Conservation (phyloP, 2,329 filamentous ascomycete species). For the Aspergillus glaucus region DNA sequence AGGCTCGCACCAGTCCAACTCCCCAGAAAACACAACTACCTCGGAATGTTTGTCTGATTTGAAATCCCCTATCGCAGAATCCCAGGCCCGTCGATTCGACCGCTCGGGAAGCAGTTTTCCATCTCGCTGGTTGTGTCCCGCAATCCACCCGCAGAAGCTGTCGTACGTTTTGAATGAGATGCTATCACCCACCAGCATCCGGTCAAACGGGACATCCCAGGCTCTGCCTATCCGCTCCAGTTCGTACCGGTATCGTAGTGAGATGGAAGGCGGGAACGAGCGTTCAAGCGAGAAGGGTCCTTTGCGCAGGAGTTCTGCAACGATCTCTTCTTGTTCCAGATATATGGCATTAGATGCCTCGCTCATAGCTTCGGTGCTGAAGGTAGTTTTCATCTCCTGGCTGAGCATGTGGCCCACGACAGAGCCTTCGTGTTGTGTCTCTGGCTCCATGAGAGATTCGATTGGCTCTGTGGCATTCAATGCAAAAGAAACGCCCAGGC, state of each 20-base stretch:
- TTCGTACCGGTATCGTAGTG: constrained; percentile 34
- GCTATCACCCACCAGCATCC: constrained; percentile 23
- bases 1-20: constrained; percentile 33
- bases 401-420: constrained; percentile 16
- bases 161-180: constrained; percentile 19
- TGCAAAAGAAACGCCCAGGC: constrained; percentile 19
- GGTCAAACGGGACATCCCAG: constrained; percentile 21
- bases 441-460: constrained; percentile 17
- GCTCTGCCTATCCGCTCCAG: constrained; percentile 28
- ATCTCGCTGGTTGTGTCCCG: constrained; percentile 16
- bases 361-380: constrained; percentile 3
- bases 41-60: constrained; percentile 29
- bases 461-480: constrained; percentile 21
- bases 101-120: constrained; percentile 25
- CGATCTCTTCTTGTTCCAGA: constrained; percentile 15
- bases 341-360: constrained; percentile 6
- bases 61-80: constrained; percentile 27
- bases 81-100: constrained; percentile 26
- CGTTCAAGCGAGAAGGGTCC: constrained; percentile 31
- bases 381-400: constrained; percentile 8
- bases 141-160: constrained; percentile 30
- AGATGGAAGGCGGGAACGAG: constrained; percentile 19
- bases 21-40: constrained; percentile 35
- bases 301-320: constrained; percentile 22
- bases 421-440: constrained; percentile 23